Percentiles rank a stretch among this genome's conserved stretches.
phyloP scores from a whole-genome alignment of 257 asterid genomes.

The Parsonsia alboflavescens region DNA sequence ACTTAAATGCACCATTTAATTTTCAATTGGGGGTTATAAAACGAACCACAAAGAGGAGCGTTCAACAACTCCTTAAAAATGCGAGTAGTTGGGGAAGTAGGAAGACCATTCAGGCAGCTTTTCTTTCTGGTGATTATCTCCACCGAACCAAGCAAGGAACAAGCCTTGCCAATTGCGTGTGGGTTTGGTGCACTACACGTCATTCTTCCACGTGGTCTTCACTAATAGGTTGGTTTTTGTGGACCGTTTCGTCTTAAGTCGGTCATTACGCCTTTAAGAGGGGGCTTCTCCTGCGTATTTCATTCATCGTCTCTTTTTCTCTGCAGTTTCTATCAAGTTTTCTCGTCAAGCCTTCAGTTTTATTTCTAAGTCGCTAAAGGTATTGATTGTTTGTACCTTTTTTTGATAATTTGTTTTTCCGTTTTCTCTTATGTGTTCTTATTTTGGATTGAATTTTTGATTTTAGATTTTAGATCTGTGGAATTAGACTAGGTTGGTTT shows the following conservation, averaged over 20 bases:
- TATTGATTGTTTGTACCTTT: not conserved
- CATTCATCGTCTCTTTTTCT: not conserved
- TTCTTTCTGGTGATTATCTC: not conserved
- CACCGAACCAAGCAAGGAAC: constrained; percentile 18
- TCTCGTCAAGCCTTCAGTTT: not conserved
- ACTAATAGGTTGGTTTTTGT: not conserved
- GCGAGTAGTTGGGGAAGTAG: not conserved
- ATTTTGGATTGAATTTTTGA: not conserved
- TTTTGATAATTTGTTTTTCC: not conserved
- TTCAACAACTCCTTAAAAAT: not conserved
- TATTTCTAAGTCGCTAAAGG: constrained; percentile 14
- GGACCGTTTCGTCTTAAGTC: constrained; percentile 21
- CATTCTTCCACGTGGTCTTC: constrained; percentile 19
- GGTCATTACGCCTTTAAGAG: constrained; percentile 27
- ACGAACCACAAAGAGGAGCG: not conserved
- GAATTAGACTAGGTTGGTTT: not conserved
- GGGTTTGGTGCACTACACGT: constrained; percentile 21
- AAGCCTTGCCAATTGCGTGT: constrained; percentile 12
- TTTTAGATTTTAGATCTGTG: not conserved
- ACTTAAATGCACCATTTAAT: no score
- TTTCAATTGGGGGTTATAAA: no score
- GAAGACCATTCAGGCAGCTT: not conserved
- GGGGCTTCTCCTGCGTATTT: not conserved
- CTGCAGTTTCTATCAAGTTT: not conserved
- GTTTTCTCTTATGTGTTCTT: not conserved